A percentile compares a stretch with the other conserved stretches of the same genome.
phyloP scores from a whole-genome alignment of 352 stramenopile species.

The Phytophthora lateralis region DNA sequence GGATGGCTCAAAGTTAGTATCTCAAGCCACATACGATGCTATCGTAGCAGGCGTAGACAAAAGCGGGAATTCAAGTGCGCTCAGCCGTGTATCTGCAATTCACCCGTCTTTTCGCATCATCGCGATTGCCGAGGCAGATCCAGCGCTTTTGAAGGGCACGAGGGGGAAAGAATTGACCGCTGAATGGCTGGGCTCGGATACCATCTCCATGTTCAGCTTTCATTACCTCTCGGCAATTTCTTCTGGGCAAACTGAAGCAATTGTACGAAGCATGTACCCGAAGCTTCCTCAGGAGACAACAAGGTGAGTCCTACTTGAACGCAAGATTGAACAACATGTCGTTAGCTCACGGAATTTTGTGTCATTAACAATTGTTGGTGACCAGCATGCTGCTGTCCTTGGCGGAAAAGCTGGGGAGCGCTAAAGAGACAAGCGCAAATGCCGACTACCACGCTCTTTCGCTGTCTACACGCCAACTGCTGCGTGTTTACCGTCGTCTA shows the following conservation, averaged over 20 bases:
- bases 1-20: constrained; percentile 86
- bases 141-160: constrained; percentile 38
- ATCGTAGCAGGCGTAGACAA: constrained; percentile 28
- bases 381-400: constrained; percentile 61
- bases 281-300: constrained; percentile 57
- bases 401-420: constrained; percentile 50
- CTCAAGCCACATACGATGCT: constrained; percentile 59
- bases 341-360: not conserved
- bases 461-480: constrained; percentile 68
- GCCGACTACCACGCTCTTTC: constrained; percentile 57
- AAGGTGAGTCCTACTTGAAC: constrained; percentile 39
- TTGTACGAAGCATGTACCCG: constrained; percentile 61
- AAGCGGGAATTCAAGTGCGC: constrained; percentile 15
- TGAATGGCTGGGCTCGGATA: constrained; percentile 79
- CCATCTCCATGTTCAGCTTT: constrained; percentile 82
- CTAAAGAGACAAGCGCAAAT: constrained; percentile 49
- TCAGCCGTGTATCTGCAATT: constrained; percentile 60
- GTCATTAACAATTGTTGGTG: not conserved
- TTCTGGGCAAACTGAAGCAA: constrained; percentile 46
- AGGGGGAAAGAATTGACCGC: constrained; percentile 51
- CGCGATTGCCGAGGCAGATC: constrained; percentile 75
- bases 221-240: constrained; percentile 55
- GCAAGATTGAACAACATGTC: not conserved
- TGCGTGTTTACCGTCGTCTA: constrained; percentile 68
- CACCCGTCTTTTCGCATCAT: constrained; percentile 92